Conservation (phyloP, 2,329 filamentous ascomycete species). For the Cercospora zeae-maydis region DNA sequence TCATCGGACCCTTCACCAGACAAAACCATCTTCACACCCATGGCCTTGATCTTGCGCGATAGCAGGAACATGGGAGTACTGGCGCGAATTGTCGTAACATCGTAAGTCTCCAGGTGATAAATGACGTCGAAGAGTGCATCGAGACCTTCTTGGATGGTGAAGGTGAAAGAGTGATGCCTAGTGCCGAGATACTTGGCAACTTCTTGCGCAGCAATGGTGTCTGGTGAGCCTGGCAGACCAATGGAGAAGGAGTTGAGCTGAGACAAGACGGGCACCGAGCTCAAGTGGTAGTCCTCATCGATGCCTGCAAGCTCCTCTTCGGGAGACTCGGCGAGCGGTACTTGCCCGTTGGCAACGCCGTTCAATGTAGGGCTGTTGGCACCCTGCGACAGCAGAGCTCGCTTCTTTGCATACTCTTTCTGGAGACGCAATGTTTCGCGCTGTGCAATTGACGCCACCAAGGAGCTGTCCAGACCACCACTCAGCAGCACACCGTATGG, state of each 20-base stretch:
- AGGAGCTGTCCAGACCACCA: constrained; percentile 89
- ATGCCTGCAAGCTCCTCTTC: constrained; percentile 82
- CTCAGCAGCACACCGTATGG: constrained; percentile 95
- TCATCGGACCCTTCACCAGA: constrained; percentile 96
- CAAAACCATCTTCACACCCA: constrained; percentile 99
- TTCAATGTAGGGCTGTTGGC: constrained; percentile 30
- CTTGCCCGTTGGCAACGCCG: constrained; percentile 44
- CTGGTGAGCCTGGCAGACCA: constrained; percentile 85
- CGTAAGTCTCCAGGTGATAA: constrained; percentile 95
- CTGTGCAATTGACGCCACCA: constrained; percentile 41
- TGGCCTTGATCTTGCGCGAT: constrained; percentile 97
- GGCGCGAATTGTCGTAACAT: constrained; percentile 96
- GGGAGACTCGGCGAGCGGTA: constrained; percentile 44
- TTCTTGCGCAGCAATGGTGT: constrained; percentile 85
- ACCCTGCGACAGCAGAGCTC: constrained; percentile 39
- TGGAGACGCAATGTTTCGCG: constrained; percentile 40
- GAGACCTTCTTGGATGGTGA: constrained; percentile 94
- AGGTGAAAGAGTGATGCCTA: constrained; percentile 96
- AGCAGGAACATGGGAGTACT: constrained; percentile 98
- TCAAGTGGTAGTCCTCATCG: constrained; percentile 84
- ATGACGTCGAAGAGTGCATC: constrained; percentile 97
- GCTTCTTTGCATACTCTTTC: constrained; percentile 39
- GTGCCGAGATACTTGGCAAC: constrained; percentile 96
- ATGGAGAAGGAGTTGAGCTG: constrained; percentile 99
- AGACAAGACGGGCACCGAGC: constrained; percentile 84